A percentile compares a stretch with the other conserved stretches of the same genome.
Conservation (phyloP, 768 basidiomycete genomes). For the Phylloporus arenicola region DNA sequence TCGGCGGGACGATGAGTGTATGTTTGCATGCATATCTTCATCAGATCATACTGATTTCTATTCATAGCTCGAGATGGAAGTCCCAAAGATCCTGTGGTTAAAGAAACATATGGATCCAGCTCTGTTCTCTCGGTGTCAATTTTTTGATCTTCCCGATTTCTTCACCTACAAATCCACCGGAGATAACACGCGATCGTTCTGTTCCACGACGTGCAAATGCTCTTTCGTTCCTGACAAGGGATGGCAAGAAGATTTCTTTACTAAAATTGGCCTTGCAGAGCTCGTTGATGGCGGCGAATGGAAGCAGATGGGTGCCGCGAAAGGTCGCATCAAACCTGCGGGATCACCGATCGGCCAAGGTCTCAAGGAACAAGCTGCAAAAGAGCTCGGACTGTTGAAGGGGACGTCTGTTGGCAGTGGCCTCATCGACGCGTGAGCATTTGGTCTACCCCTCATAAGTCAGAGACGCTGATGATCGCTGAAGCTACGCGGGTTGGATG, state of each 20-base stretch:
- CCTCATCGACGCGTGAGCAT: conserved; percentile 85
- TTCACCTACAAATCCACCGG: conserved; percentile 89
- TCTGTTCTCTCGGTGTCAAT: conserved; percentile 70
- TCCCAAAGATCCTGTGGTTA: conserved; percentile 96
- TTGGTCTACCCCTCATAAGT: not conserved
- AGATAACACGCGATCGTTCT: conserved; percentile 69
- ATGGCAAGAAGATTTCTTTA: conserved; percentile 88
- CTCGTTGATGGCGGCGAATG: conserved; percentile 61
- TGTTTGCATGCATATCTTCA: conserved; percentile 15
- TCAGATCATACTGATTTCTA: conserved; percentile 5
- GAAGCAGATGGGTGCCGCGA: conserved; percentile 65
- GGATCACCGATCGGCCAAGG: conserved; percentile 82
- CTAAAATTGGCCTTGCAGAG: conserved; percentile 72
- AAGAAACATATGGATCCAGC: conserved; percentile 77
- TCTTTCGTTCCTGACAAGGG: conserved; percentile 83
- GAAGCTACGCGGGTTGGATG: conserved; percentile 91
- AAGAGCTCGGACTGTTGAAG: conserved; percentile 76
- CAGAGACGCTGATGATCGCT: not conserved
- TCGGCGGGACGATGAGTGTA: conserved; percentile 95
- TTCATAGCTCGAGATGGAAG: conserved; percentile 90
- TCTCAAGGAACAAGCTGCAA: conserved; percentile 70
- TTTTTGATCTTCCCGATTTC: conserved; percentile 93
- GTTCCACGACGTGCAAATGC: conserved; percentile 95
- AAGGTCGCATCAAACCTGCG: conserved; percentile 69
- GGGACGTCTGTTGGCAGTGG: conserved; percentile 93